These are phyloP conservation scores for Purshia tridentata DNA, from an alignment of 306 rosid genomes.

Conservation along the genomic window DNA sequence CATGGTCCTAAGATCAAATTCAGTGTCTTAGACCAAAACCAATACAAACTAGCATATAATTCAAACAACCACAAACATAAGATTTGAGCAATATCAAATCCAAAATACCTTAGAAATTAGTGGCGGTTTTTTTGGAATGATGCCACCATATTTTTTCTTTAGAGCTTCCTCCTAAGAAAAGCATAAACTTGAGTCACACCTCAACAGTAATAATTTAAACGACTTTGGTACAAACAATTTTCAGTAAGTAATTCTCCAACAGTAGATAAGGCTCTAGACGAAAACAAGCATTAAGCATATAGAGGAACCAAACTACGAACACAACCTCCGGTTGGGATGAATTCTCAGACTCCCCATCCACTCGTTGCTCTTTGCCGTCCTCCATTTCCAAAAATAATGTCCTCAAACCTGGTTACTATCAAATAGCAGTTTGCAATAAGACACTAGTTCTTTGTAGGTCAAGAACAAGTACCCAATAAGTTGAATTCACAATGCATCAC, in stretches of 20 bases:
- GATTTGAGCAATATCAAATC: neutral
- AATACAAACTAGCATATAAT: neutral
- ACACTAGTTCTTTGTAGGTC: slow-evolving; percentile 1
- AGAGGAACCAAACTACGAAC: slow-evolving; percentile 15
- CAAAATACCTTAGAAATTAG: slow-evolving; percentile 75
- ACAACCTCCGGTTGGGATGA: slow-evolving; percentile 60
- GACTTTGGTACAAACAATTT: neutral
- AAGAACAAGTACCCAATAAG: neutral
- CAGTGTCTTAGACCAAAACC: slow-evolving; percentile 21
- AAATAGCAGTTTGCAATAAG: slow-evolving; percentile 32
- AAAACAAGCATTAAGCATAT: slow-evolving; percentile 6
- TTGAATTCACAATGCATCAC: neutral
- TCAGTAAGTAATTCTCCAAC: neutral
- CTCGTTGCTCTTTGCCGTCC: slow-evolving; percentile 48
- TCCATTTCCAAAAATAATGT: slow-evolving; percentile 53
- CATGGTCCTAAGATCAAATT: slow-evolving; percentile 73
- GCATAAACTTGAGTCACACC: slow-evolving; percentile 27
- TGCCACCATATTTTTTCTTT: slow-evolving; percentile 94
- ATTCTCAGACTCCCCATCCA: slow-evolving; percentile 39
- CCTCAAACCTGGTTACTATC: slow-evolving; percentile 31
- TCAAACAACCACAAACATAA: neutral
- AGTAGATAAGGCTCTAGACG: neutral
- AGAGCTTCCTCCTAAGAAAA: slow-evolving; percentile 64
- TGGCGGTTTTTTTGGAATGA: slow-evolving; percentile 82
- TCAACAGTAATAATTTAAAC: neutral